Conservation (phyloP, 179 eudicot species). For the Silene noctiflora region DNA sequence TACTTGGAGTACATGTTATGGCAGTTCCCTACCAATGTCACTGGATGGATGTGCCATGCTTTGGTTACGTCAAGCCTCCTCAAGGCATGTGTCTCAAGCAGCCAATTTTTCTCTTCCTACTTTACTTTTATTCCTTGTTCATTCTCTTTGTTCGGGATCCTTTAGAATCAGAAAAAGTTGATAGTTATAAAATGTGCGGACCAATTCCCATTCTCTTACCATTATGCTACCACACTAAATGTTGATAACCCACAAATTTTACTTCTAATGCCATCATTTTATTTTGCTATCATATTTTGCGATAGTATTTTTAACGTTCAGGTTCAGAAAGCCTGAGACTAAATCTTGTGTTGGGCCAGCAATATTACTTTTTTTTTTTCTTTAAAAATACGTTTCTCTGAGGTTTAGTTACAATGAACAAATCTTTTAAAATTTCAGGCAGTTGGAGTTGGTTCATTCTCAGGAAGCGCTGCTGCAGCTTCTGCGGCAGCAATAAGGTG, state of each 20-base stretch:
- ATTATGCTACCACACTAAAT: not conserved
- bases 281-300: not conserved
- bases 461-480: slow-evolving; percentile 87
- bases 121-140: not conserved
- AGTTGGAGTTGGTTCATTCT: slow-evolving; percentile 86
- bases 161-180: not conserved
- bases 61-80: slow-evolving; percentile 94
- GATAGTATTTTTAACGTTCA: not conserved
- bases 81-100: slow-evolving; percentile 58
- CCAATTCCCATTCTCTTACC: not conserved
- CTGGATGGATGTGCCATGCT: slow-evolving; percentile 90
- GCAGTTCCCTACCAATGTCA: slow-evolving; percentile 91
- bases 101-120: slow-evolving; percentile 8
- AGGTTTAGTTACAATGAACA: not conserved
- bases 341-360: slow-evolving; percentile 1
- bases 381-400: not conserved
- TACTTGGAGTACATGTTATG: slow-evolving; percentile 89
- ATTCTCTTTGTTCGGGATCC: not conserved
- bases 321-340: not conserved
- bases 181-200: not conserved
- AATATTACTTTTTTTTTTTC: not conserved
- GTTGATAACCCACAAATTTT: not conserved
- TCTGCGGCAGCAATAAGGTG: slow-evolving; percentile 98
- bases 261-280: not conserved
- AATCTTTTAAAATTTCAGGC: slow-evolving; percentile 51